Conservation (phyloP, 1,284 basidiomycete genomes). For the Xerocomus amazonicus region DNA sequence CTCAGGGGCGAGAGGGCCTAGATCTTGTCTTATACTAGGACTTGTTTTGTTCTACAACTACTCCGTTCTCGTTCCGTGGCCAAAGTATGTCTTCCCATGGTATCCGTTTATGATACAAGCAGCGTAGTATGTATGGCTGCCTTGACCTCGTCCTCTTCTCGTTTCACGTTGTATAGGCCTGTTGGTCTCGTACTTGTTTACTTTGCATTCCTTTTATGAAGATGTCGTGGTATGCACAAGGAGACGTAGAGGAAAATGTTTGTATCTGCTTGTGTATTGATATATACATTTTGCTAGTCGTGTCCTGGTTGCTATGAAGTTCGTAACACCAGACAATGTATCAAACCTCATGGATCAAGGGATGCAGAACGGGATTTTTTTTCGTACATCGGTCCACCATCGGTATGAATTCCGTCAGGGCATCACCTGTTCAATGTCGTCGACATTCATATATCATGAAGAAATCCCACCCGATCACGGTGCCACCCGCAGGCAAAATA, state of each 20-base stretch:
- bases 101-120: slow-evolving; percentile 27
- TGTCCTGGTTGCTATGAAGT: neutral
- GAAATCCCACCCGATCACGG: no score
- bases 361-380: no score
- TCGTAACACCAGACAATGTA: no score
- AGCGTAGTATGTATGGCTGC: slow-evolving; percentile 33
- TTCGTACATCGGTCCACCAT: no score
- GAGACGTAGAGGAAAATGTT: slow-evolving; percentile 27
- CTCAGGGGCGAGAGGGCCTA: slow-evolving; percentile 87
- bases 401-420: no score
- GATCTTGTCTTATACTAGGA: slow-evolving; percentile 21
- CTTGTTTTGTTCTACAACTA: slow-evolving; percentile 1
- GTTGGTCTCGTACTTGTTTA: slow-evolving; percentile 4
- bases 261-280: slow-evolving; percentile 24
- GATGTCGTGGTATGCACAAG: slow-evolving; percentile 3
- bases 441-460: no score
- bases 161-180: slow-evolving; percentile 8
- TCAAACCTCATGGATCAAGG: no score
- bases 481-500: no score
- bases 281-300: slow-evolving; percentile 21
- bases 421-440: no score
- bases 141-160: neutral
- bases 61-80: slow-evolving; percentile 11
- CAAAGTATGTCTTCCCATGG: slow-evolving; percentile 11
- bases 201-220: slow-evolving; percentile 1